Conservation (phyloP, 306 rosid genomes). For the Betula pendula region DNA sequence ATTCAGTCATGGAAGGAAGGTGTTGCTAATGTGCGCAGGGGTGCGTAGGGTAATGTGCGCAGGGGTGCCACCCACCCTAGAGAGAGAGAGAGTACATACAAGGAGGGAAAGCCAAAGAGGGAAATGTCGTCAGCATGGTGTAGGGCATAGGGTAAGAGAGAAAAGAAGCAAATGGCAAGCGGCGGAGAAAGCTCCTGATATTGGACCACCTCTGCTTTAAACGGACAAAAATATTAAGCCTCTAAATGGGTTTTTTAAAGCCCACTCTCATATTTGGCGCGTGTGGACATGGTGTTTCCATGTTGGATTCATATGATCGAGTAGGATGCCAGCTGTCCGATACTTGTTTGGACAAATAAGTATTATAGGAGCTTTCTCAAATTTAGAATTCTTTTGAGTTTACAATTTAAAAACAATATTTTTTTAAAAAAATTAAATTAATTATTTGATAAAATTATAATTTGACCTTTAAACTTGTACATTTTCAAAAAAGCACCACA, state of each 20-base stretch:
- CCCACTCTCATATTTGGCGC: constrained; percentile 34
- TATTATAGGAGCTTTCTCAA: no score
- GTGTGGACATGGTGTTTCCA: neutral
- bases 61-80: no score
- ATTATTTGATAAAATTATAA: no score
- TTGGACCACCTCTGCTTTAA: constrained; percentile 68
- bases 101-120: constrained; percentile 9
- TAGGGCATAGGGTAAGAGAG: constrained; percentile 29
- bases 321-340: no score
- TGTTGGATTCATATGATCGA: neutral
- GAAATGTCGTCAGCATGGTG: constrained; percentile 38
- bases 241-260: neutral
- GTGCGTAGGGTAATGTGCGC: no score
- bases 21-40: no score
- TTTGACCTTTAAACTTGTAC: no score
- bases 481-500: no score
- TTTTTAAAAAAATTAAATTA: no score
- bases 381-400: no score
- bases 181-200: constrained; percentile 54
- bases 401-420: no score
- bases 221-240: constrained; percentile 26
- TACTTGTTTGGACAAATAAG: no score
- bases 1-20: neutral
- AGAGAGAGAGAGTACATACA: constrained; percentile 13
- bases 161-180: constrained; percentile 46